Evolutionary conservation across 2,329 filamentous ascomycete species (phyloP).

Genomic region (Hypomyces perniciosus): DNA sequence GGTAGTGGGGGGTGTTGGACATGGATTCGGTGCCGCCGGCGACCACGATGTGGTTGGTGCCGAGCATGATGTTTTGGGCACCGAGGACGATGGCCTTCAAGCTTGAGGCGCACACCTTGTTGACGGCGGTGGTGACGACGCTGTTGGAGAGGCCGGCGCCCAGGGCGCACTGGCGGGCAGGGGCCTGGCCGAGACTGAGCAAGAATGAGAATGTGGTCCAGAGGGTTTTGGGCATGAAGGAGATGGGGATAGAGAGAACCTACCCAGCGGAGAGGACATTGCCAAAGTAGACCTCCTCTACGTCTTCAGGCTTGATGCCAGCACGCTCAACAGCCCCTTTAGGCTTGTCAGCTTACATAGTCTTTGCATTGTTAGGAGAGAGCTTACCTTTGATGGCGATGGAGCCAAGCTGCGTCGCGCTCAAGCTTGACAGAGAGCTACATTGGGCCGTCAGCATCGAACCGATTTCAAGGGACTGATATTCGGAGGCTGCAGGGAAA

Average conservation of each 20-base stretch:
- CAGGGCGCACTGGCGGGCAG: constrained; percentile 89
- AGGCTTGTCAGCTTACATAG: constrained; percentile 11
- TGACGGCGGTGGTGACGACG: constrained; percentile 85
- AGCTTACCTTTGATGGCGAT: constrained; percentile 82
- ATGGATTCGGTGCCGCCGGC: constrained; percentile 96
- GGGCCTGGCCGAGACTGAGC: constrained; percentile 83
- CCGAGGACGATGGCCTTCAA: constrained; percentile 93
- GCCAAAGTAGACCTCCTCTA: constrained; percentile 96
- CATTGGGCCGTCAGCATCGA: constrained; percentile 6
- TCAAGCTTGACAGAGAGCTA: constrained; percentile 83
- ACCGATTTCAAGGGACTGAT: neutral
- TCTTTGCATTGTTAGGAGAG: neutral
- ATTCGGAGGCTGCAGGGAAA: neutral
- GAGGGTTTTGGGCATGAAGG: neutral
- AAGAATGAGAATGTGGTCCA: neutral
- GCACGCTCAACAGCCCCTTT: constrained; percentile 75
- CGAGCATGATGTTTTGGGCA: constrained; percentile 95
- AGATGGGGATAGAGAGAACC: constrained; percentile 20
- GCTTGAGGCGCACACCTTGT: constrained; percentile 97
- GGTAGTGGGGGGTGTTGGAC: constrained; percentile 96
- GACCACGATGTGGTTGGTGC: constrained; percentile 86
- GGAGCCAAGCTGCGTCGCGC: constrained; percentile 78
- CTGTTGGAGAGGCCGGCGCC: constrained; percentile 76
- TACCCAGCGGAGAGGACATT: constrained; percentile 97
- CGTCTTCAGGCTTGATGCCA: constrained; percentile 80